Percentiles rank a stretch among this genome's conserved stretches.
These are phyloP conservation scores for Tardiomyces blankii DNA, from an alignment of 1,139 yeast species.

Conservation along the genomic window DNA sequence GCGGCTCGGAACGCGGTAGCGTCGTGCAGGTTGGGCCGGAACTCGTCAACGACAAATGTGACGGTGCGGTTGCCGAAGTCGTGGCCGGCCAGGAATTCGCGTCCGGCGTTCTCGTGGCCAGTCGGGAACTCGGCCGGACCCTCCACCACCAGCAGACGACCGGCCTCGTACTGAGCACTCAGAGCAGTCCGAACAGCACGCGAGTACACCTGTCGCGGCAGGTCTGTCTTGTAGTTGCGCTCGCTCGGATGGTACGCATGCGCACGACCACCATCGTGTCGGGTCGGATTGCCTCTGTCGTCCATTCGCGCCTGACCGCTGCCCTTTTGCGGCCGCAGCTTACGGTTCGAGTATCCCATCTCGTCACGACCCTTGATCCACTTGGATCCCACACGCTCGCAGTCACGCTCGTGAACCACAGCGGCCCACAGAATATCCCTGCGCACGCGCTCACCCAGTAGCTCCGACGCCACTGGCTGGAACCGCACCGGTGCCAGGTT, in stretches of 20 bases:
- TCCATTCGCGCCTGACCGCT: conserved; percentile 94
- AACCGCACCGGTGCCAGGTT: conserved; percentile 73
- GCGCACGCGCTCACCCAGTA: conserved; percentile 67
- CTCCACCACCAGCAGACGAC: conserved; percentile 62
- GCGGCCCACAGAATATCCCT: conserved; percentile 93
- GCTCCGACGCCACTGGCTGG: conserved; percentile 60
- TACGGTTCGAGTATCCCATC: conserved; percentile 75
- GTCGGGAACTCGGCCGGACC: conserved; percentile 42
- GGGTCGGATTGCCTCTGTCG: conserved; percentile 87
- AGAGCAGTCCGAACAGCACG: conserved; percentile 74
- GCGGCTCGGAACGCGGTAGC: conserved; percentile 39
- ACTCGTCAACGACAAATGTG: conserved; percentile 55
- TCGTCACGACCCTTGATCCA: conserved; percentile 80
- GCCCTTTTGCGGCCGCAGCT: conserved; percentile 85
- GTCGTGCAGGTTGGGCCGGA: conserved; percentile 38
- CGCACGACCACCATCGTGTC: conserved; percentile 85
- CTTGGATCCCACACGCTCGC: conserved; percentile 79
- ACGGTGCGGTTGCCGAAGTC: conserved; percentile 44
- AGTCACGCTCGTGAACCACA: conserved; percentile 84
- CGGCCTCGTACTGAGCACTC: conserved; percentile 66
- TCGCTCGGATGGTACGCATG: conserved; percentile 45
- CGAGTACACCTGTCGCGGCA: conserved; percentile 65
- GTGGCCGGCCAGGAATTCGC: conserved; percentile 48
- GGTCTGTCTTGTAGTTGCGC: conserved; percentile 56
- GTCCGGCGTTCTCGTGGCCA: conserved; percentile 40